Percentiles rank a stretch among this genome's conserved stretches.
phyloP scores from a whole-genome alignment of 768 basidiomycete species.

The Collybia mongolica region DNA sequence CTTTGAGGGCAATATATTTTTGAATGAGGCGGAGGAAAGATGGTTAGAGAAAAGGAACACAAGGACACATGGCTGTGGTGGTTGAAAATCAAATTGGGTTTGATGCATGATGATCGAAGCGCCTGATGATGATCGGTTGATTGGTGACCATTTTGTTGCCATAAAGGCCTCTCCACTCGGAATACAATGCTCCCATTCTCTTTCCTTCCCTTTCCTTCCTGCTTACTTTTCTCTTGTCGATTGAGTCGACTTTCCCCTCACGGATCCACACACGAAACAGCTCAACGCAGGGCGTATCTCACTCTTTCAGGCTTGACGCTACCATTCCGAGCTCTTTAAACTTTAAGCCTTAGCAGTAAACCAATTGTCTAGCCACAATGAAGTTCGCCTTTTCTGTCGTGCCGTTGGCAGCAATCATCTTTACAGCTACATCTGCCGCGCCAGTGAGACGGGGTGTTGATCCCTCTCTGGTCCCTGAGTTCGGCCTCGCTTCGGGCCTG shows the following conservation, averaged over 20 bases:
- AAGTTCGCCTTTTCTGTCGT: slow-evolving; percentile 31
- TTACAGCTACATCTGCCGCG: slow-evolving; percentile 35
- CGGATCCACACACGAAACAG: neutral
- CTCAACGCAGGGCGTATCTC: slow-evolving; percentile 8
- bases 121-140: too few species aligned
- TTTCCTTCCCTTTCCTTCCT: neutral
- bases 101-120: too few species aligned
- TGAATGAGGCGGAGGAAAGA: too few species aligned
- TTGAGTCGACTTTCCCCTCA: slow-evolving; percentile 16
- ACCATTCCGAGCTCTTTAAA: slow-evolving; percentile 1
- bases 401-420: slow-evolving; percentile 26
- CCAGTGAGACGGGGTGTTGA: slow-evolving; percentile 42
- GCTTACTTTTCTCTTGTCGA: slow-evolving; percentile 11
- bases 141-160: too few species aligned
- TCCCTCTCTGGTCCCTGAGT: slow-evolving; percentile 51
- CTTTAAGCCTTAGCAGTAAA: neutral
- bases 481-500: slow-evolving; percentile 53
- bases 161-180: too few species aligned
- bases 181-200: neutral
- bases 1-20: too few species aligned
- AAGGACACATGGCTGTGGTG: too few species aligned
- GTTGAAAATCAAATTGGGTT: neutral
- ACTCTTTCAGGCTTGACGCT: slow-evolving; percentile 17
- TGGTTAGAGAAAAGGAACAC: too few species aligned
- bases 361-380: slow-evolving; percentile 15